A percentile compares a stretch with the other conserved stretches of the same genome.
Evolutionary conservation across 148 eudicot species (phyloP).

Genomic region (Rhododendron simsii): DNA sequence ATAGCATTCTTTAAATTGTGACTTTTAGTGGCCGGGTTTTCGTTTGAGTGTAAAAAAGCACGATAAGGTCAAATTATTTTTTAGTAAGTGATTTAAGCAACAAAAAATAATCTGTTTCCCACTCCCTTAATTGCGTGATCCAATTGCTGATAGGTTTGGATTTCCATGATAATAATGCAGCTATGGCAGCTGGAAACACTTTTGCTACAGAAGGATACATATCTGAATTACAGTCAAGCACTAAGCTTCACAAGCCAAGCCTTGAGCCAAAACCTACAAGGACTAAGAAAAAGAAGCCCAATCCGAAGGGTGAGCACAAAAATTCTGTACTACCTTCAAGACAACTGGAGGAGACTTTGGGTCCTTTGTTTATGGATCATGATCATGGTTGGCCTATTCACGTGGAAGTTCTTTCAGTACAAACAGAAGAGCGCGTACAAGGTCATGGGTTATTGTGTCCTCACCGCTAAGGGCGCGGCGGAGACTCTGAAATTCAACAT

Average conservation of each 20-base stretch:
- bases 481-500: constrained; percentile 91
- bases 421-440: constrained; percentile 61
- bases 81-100: not conserved
- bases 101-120: not conserved
- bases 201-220: constrained; percentile 84
- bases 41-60: not conserved
- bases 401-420: constrained; percentile 87
- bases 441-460: constrained; percentile 94
- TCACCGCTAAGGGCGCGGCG: constrained; percentile 94
- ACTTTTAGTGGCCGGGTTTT: not conserved
- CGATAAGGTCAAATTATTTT: not conserved
- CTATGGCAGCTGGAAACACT: constrained; percentile 98
- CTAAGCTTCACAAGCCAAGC: constrained; percentile 93
- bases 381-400: constrained; percentile 69
- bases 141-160: constrained; percentile 12
- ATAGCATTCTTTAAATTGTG: not conserved
- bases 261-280: constrained; percentile 86
- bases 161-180: constrained; percentile 42
- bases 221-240: constrained; percentile 91
- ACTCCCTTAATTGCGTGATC: constrained; percentile 14
- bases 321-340: constrained; percentile 54
- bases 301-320: constrained; percentile 54
- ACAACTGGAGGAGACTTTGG: constrained; percentile 89
- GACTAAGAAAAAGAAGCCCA: constrained; percentile 53
- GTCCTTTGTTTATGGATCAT: constrained; percentile 70